Evolutionary conservation across 2,329 filamentous ascomycete genomes (phyloP), one percentile per base, ranked within the genome.

Genomic region (Dothidotthia symphoricarpi): DNA sequence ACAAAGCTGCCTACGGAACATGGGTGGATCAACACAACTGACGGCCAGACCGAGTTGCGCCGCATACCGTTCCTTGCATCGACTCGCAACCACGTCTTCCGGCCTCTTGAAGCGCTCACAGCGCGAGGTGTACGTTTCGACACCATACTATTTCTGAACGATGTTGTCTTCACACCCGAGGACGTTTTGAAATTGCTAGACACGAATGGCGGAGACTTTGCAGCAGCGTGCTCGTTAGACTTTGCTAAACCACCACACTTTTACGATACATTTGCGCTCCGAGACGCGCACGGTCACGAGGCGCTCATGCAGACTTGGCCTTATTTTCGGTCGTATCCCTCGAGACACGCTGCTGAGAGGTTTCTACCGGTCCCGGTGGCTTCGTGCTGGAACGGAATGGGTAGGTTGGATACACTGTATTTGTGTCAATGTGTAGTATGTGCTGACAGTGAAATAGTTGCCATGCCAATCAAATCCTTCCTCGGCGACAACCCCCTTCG

Each of bases 381-480:
- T n/a, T 82, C 78, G 28, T 86, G 82, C 61, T 86, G 82, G 82
- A 85, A 85, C 49, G 82, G 81, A 29, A 77, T 83, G 57, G 72
- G 53, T 51, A 19, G 31, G 45, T 34, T 14, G 7, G 9, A 4
- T 9, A 12, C n/a, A 24, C 16, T 26, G 12, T 9, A 9, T 5
- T 15, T 5, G 11, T 17, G 11, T 12, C 2, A 7, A 2, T 11
- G 9, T 22, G 19, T 9, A 9, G 19, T 9, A 5, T 4, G 7
- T 24, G 17, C 34, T 45, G 16, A 47, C 6, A 0, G 7, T 24
- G 22, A 11, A n/a, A 73, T 8, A 56, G 58, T 60, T n/a, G 51
- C 50, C 8, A 61, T 61, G 56, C 51, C 54, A 4, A 47, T 48
- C 3, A 35, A 45, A 7, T 50, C 56, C 5, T 62, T 62, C 31